Percentiles rank a stretch among this genome's conserved stretches.
phyloP scores from a whole-genome alignment of 345 rosid species.

The Anacardium occidentale region DNA sequence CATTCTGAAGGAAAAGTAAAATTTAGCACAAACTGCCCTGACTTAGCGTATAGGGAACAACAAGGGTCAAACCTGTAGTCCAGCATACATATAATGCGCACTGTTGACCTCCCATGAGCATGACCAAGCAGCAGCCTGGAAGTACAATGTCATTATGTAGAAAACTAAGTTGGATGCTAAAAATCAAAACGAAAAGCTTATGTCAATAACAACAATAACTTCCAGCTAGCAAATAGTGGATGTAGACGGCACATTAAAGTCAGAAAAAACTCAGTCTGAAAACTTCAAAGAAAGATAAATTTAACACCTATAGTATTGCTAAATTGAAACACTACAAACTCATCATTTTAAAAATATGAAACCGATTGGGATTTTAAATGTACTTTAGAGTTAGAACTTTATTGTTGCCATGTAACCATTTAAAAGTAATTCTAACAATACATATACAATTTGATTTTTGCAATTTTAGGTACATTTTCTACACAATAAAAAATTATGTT shows the following conservation, averaged over 20 bases:
- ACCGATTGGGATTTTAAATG: background rate
- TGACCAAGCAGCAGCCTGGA: conserved; percentile 87
- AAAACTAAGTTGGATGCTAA: background rate
- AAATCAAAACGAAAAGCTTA: background rate
- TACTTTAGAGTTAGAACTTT: too few species aligned
- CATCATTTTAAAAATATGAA: background rate
- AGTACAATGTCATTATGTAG: conserved; percentile 5
- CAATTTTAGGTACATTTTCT: too few species aligned
- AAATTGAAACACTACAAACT: background rate
- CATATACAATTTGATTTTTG: background rate
- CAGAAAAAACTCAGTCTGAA: background rate
- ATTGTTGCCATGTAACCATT: too few species aligned
- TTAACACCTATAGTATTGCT: background rate
- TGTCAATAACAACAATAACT: background rate
- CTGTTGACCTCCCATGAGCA: conserved; percentile 82
- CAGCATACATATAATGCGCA: conserved; percentile 72
- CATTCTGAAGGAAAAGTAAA: conserved; percentile 45
- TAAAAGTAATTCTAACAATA: background rate
- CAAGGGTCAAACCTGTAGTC: conserved; percentile 61
- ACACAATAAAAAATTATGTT: background rate
- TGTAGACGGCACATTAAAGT: background rate
- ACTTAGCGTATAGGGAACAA: background rate
- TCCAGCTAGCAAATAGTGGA: background rate
- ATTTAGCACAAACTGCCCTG: background rate
- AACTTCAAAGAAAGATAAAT: background rate